Conservation (phyloP, 768 basidiomycete genomes). For the Pisolithus tinctorius region DNA sequence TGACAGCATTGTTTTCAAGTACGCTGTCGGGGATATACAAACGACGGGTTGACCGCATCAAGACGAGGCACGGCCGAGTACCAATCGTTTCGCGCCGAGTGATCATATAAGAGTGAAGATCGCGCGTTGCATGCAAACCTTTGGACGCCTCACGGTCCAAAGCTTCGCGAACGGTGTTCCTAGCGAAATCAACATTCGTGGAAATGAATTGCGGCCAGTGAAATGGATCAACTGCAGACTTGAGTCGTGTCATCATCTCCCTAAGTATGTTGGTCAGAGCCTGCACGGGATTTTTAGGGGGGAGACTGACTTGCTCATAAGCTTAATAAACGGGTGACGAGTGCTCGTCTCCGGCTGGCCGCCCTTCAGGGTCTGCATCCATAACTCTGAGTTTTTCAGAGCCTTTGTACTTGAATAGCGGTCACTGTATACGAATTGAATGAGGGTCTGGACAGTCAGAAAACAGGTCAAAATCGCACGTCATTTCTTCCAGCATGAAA, state of each 20-base stretch:
- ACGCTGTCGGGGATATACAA: constrained; percentile 20
- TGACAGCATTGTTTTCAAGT: constrained; percentile 14
- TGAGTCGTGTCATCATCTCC: constrained; percentile 19
- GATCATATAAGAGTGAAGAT: constrained; percentile 22
- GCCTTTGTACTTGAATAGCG: constrained; percentile 17
- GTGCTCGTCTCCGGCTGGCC: constrained; percentile 9
- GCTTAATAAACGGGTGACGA: constrained; percentile 18
- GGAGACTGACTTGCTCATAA: constrained; percentile 18
- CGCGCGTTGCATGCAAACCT: constrained; percentile 6
- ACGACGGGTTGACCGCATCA: constrained; percentile 22
- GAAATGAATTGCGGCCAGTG: constrained; percentile 24
- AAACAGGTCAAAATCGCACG: constrained; percentile 10
- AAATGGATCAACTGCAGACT: constrained; percentile 16
- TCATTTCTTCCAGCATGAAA: constrained; percentile 26
- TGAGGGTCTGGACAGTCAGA: neutral
- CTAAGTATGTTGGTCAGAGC: constrained; percentile 5
- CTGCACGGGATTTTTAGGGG: neutral
- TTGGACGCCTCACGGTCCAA: constrained; percentile 19
- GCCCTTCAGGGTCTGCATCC: constrained; percentile 18
- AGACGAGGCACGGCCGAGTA: constrained; percentile 21
- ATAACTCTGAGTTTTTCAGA: constrained; percentile 12
- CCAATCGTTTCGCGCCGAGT: constrained; percentile 24
- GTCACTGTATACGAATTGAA: constrained; percentile 12
- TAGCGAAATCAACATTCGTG: constrained; percentile 14
- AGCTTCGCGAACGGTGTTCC: constrained; percentile 19